Conservation (phyloP, 1,139 yeast species). For the Lodderomyces pseudojiufengensis region DNA sequence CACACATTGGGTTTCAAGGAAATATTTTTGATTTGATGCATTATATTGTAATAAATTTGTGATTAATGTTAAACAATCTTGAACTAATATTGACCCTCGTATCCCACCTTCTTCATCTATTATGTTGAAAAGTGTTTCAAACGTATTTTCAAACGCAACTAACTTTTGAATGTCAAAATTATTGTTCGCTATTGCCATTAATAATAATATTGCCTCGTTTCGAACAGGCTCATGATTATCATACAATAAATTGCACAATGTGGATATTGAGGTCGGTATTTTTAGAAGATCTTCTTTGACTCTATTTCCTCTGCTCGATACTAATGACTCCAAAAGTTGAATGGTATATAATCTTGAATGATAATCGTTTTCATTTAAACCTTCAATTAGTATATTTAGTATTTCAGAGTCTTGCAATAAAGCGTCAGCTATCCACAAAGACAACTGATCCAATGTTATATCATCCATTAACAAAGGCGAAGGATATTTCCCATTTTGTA, state of each 20-base stretch:
- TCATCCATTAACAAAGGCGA: conserved; percentile 68
- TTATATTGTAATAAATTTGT: conserved; percentile 74
- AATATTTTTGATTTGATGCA: conserved; percentile 85
- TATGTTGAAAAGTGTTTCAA: conserved; percentile 73
- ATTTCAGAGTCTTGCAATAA: conserved; percentile 67
- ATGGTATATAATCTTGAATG: conserved; percentile 76
- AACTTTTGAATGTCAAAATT: conserved; percentile 86
- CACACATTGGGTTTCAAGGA: conserved; percentile 79
- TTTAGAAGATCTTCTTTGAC: conserved; percentile 72
- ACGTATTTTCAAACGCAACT: conserved; percentile 92
- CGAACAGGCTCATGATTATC: conserved; percentile 85
- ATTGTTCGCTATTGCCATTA: conserved; percentile 77
- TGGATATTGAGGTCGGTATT: conserved; percentile 77
- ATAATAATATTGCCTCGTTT: conserved; percentile 79
- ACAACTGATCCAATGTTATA: conserved; percentile 72
- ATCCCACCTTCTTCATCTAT: conserved; percentile 87
- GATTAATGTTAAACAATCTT: conserved; percentile 78
- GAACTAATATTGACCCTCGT: conserved; percentile 85
- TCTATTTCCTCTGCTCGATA: conserved; percentile 69
- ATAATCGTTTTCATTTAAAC: conserved; percentile 57
- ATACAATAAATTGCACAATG: conserved; percentile 63
- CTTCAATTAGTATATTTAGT: conserved; percentile 54
- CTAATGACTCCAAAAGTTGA: conserved; percentile 80
- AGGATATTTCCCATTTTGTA: conserved; percentile 79
- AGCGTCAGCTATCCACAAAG: conserved; percentile 94